Conservation (phyloP, 225 moss, liverwort and hornwort genomes). For the Ulota crispa region DNA sequence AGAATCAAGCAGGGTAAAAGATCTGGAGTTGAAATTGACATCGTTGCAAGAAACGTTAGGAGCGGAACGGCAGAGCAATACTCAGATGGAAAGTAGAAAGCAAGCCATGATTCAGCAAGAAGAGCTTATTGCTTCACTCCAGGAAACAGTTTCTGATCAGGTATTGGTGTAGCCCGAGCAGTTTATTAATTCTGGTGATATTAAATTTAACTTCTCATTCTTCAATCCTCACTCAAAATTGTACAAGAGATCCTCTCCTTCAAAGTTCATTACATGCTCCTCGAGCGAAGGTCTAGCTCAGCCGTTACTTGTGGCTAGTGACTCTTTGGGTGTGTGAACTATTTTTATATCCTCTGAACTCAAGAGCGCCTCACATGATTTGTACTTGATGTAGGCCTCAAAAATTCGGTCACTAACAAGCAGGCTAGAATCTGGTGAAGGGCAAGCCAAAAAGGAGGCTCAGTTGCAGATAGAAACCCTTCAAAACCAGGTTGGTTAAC, state of each 20-base stretch:
- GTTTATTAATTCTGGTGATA: neutral
- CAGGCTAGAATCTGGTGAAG: slow-evolving; percentile 35
- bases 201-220: neutral
- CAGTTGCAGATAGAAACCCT: slow-evolving; percentile 39
- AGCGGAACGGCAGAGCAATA: slow-evolving; percentile 44
- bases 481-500: slow-evolving; percentile 47
- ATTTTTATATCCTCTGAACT: neutral
- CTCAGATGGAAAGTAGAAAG: slow-evolving; percentile 45
- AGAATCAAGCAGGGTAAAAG: slow-evolving; percentile 49
- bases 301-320: neutral
- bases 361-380: neutral
- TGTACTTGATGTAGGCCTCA: slow-evolving; percentile 34
- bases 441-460: slow-evolving; percentile 22
- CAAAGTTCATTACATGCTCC: neutral
- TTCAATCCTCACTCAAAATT: neutral
- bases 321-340: neutral
- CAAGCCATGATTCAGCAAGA: slow-evolving; percentile 59
- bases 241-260: neutral
- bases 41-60: slow-evolving; percentile 37
- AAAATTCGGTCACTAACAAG: slow-evolving; percentile 35
- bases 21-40: slow-evolving; percentile 44
- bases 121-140: slow-evolving; percentile 58
- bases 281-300: neutral
- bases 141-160: slow-evolving; percentile 52
- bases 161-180: slow-evolving; percentile 4